phyloP scores from a whole-genome alignment of 108 stramenopile species.

The Schizochytrium sp. region DNA sequence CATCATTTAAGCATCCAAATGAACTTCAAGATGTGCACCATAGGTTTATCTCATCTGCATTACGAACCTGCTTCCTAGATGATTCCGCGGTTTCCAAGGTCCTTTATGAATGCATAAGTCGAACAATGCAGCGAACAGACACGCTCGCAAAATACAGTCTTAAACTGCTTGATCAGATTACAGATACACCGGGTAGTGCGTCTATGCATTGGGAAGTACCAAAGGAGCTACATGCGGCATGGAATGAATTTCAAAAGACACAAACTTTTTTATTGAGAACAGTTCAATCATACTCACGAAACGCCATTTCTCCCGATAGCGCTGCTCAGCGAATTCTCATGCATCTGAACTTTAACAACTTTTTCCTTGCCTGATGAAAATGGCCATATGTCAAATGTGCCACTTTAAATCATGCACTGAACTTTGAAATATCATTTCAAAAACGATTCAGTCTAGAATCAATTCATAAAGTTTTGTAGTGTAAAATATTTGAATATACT shows the following conservation, averaged over 20 bases:
- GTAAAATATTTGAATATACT: too few relatives aligned
- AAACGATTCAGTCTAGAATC: too few relatives aligned
- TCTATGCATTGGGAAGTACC: background rate
- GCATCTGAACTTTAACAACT: constrained; percentile 12
- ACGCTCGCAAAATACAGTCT: background rate
- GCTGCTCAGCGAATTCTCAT: constrained; percentile 17
- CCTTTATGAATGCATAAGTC: background rate
- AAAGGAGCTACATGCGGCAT: constrained; percentile 19
- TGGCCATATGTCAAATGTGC: background rate
- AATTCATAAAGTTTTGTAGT: too few relatives aligned
- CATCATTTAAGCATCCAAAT: background rate
- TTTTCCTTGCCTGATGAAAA: background rate
- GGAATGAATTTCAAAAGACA: constrained; percentile 22
- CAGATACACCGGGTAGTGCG: background rate
- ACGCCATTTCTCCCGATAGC: background rate
- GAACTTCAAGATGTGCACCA: constrained; percentile 18
- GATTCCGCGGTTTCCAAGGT: background rate
- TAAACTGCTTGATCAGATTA: background rate
- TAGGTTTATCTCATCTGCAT: background rate
- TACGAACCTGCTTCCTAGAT: constrained; percentile 14
- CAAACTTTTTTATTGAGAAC: constrained; percentile 29
- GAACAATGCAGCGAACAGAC: constrained; percentile 31
- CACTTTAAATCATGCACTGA: too few relatives aligned
- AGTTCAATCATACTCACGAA: constrained; percentile 14
- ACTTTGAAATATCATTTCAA: too few relatives aligned